These are phyloP conservation scores for Fusarium torreyae DNA, from an alignment of 2,329 filamentous ascomycete species.

Conservation along the genomic window DNA sequence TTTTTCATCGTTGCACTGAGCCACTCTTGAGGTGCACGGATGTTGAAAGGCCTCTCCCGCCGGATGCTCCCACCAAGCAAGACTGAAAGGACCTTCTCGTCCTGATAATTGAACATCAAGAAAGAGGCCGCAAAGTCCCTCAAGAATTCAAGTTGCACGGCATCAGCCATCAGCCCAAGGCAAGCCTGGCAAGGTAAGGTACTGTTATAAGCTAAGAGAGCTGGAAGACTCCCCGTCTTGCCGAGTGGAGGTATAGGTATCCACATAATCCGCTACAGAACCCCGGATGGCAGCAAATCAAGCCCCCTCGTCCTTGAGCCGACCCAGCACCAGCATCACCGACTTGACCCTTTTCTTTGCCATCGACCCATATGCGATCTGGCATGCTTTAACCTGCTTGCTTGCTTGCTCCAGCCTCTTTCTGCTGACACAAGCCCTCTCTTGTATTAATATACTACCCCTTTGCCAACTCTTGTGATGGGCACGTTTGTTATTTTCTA, in stretches of 20 bases:
- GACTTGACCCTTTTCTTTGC: conserved; percentile 48
- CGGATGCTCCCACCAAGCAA: conserved; percentile 11
- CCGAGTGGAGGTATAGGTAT: conserved; percentile 32
- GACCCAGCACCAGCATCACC: conserved; percentile 46
- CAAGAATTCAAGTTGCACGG: conserved; percentile 18
- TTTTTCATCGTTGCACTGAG: background rate
- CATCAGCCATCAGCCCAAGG: conserved; percentile 15
- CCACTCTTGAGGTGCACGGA: too few species aligned
- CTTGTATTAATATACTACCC: conserved; percentile 24
- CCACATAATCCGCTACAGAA: conserved; percentile 40
- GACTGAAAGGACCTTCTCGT: background rate
- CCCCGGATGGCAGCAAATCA: conserved; percentile 46
- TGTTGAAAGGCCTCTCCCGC: conserved; percentile 8
- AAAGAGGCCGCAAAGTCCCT: background rate
- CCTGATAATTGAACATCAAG: background rate
- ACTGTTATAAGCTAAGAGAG: conserved; percentile 3
- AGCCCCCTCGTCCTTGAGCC: conserved; percentile 42
- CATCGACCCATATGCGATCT: conserved; percentile 50
- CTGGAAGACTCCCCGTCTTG: conserved; percentile 32
- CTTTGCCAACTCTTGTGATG: conserved; percentile 34
- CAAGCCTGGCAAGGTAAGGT: conserved; percentile 1
- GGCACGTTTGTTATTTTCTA: conserved; percentile 35
- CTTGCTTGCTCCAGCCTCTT: conserved; percentile 18
- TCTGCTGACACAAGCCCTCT: conserved; percentile 9
- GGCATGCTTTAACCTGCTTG: conserved; percentile 31